phyloP scores from a whole-genome alignment of 73 alveolate species.

The Vitrella brassicaformis region DNA sequence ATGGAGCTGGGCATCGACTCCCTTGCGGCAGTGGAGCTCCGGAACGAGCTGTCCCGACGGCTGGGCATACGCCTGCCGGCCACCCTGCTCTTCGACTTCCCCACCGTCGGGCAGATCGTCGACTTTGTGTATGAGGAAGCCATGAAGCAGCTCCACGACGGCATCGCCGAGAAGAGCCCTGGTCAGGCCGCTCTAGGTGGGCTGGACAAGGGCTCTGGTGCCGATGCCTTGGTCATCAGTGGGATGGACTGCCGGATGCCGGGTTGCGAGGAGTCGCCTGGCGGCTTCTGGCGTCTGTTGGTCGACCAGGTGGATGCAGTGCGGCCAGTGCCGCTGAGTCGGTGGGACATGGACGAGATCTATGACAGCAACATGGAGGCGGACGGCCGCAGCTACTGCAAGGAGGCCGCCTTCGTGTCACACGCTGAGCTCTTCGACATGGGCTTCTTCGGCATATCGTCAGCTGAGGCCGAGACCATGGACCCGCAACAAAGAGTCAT shows the following conservation, averaged over 20 bases:
- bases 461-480: conserved; percentile 17
- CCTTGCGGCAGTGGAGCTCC: conserved; percentile 28
- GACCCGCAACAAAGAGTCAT: conserved; percentile 25
- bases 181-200: neutral
- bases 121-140: neutral
- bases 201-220: neutral
- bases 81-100: conserved; percentile 13
- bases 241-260: neutral
- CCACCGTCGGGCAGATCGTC: conserved; percentile 4
- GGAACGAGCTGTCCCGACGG: conserved; percentile 9
- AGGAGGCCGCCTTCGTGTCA: neutral
- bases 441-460: conserved; percentile 19
- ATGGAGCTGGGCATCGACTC: conserved; percentile 34
- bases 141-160: neutral
- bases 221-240: neutral
- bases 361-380: conserved; percentile 5
- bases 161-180: neutral
- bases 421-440: conserved; percentile 2
- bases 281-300: no score
- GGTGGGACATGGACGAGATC: conserved; percentile 21
- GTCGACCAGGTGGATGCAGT: conserved; percentile 12
- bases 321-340: conserved; percentile 13
- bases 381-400: neutral
- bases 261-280: conserved; percentile 1
- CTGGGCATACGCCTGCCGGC: conserved; percentile 14